Percentiles rank a stretch among this genome's conserved stretches.
These are phyloP conservation scores for Xylaria sp. DNA, from an alignment of 2,329 filamentous ascomycete species.

Conservation along the genomic window DNA sequence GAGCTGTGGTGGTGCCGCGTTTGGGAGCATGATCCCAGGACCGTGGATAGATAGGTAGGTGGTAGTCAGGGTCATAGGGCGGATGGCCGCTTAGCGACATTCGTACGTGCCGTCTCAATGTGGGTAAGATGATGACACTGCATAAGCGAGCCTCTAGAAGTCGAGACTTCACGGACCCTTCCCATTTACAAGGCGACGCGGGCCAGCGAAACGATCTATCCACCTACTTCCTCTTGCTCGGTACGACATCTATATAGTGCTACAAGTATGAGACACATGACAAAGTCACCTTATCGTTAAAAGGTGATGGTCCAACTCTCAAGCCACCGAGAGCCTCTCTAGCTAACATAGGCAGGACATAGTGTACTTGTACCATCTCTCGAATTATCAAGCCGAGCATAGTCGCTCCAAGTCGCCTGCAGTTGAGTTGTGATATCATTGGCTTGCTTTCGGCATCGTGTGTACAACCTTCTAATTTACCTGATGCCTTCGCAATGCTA, in stretches of 20 bases:
- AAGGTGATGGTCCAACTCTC: background rate
- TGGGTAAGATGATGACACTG: conserved; percentile 1
- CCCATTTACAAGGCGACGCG: background rate
- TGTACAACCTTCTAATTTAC: too few relatives aligned
- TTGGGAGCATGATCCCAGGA: background rate
- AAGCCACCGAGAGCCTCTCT: background rate
- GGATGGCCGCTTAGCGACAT: background rate
- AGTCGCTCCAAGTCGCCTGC: background rate
- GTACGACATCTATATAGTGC: background rate
- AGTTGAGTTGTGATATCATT: background rate
- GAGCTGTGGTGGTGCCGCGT: background rate
- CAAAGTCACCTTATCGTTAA: background rate
- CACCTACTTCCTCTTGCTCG: background rate
- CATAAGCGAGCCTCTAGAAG: conserved; percentile 4
- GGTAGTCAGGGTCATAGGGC: background rate
- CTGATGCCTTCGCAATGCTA: background rate
- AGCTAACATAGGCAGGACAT: background rate
- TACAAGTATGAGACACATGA: background rate
- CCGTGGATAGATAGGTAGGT: background rate
- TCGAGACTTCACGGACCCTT: background rate
- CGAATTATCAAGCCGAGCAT: background rate
- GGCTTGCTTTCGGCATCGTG: background rate
- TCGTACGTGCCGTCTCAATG: background rate
- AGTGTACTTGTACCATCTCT: background rate
- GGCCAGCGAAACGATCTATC: conserved; percentile 1